Conservation (phyloP, 176 grass and related monocot genomes). For the Rhynchospora tenuis region DNA sequence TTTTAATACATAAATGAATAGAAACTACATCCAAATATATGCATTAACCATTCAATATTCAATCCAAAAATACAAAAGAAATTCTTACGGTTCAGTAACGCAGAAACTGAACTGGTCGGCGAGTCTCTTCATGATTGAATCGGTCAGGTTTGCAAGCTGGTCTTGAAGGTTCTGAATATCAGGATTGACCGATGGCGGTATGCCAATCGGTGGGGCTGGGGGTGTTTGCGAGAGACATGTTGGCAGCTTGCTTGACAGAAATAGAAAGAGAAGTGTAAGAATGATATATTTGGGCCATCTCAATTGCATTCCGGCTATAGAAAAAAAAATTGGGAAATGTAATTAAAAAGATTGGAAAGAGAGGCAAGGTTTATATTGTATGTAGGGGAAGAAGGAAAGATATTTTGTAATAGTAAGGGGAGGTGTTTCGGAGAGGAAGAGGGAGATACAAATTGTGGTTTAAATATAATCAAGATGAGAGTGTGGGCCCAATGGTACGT, state of each 20-base stretch:
- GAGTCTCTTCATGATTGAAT: background rate
- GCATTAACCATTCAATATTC: background rate
- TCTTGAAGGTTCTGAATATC: background rate
- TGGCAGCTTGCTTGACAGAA: background rate
- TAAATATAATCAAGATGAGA: background rate
- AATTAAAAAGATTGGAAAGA: background rate
- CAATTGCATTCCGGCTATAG: background rate
- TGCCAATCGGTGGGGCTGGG: background rate
- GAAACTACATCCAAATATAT: background rate
- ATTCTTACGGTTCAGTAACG: background rate
- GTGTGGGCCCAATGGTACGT: background rate
- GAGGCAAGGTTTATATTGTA: background rate
- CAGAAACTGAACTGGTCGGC: slow-evolving; percentile 11
- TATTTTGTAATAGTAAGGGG: background rate
- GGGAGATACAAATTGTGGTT: background rate
- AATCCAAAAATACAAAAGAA: background rate
- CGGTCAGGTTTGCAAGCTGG: background rate
- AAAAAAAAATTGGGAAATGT: background rate
- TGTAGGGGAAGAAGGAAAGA: background rate
- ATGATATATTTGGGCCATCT: background rate
- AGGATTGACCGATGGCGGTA: background rate
- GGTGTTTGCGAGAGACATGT: slow-evolving; percentile 4
- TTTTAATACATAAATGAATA: background rate
- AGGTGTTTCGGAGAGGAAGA: background rate
- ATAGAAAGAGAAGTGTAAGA: background rate